Evolutionary conservation across 345 rosid genomes (phyloP).

Genomic region (Brassica cretica): DNA sequence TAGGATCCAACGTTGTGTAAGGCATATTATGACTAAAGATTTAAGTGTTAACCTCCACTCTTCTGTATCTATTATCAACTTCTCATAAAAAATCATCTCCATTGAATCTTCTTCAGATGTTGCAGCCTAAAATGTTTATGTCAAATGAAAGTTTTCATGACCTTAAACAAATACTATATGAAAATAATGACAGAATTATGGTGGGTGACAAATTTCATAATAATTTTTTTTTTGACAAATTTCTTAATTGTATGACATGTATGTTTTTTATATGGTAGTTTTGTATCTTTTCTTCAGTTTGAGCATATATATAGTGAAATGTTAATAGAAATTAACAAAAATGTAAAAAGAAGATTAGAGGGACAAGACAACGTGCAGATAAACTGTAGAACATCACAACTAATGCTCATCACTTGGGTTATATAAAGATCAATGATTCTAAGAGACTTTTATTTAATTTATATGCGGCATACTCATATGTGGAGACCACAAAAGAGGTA

Average conservation of each 20-base stretch:
- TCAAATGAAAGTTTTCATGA: background rate
- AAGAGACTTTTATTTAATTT: background rate
- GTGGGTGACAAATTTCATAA: background rate
- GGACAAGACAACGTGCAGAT: background rate
- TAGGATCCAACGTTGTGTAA: constrained; percentile 11
- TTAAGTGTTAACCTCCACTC: background rate
- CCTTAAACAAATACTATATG: constrained; percentile 1
- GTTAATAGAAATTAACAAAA: background rate
- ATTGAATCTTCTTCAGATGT: background rate
- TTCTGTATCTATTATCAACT: constrained; percentile 28
- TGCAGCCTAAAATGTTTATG: background rate
- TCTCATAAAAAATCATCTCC: constrained; percentile 6
- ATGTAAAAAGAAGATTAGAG: background rate
- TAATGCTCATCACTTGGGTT: background rate
- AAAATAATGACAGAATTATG: background rate
- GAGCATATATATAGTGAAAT: background rate
- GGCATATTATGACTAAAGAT: background rate
- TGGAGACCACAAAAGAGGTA: background rate
- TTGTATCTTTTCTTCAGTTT: background rate
- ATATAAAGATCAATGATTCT: background rate
- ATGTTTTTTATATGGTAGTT: background rate
- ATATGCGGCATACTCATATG: background rate
- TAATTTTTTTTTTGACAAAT: background rate
- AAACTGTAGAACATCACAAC: background rate
- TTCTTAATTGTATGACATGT: background rate